phyloP scores from a whole-genome alignment of 768 basidiomycete genomes.

The Russula sp. region DNA sequence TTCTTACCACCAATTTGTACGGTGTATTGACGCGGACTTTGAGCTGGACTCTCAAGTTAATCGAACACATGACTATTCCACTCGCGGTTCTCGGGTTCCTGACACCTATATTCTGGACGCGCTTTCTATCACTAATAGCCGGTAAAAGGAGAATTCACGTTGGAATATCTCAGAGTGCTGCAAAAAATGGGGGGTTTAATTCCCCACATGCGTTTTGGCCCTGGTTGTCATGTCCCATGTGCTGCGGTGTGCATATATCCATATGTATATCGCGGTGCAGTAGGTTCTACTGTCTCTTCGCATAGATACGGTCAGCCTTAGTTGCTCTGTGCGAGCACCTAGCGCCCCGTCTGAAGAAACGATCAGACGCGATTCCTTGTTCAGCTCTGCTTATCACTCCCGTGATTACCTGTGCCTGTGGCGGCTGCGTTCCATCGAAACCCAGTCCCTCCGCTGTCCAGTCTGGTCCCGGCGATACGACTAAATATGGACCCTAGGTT shows the following conservation, averaged over 20 bases:
- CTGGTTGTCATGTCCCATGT: conserved; percentile 40
- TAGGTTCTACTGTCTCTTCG: conserved; percentile 35
- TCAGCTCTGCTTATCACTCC: conserved; percentile 2
- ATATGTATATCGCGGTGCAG: conserved; percentile 32
- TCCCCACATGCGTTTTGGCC: conserved; percentile 52
- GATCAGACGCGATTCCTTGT: conserved; percentile 2
- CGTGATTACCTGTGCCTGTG: conserved; percentile 26
- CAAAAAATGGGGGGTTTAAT: conserved; percentile 52
- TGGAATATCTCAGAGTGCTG: conserved; percentile 46
- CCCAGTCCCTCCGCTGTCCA: conserved; percentile 7
- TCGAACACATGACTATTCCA: conserved; percentile 50
- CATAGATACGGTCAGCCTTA: conserved; percentile 35
- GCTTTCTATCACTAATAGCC: conserved; percentile 40
- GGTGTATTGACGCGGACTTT: conserved; percentile 38
- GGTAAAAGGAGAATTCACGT: neutral
- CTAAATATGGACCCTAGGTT: conserved; percentile 6
- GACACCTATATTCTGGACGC: conserved; percentile 31
- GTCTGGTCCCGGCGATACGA: conserved; percentile 19
- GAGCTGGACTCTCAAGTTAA: conserved; percentile 53
- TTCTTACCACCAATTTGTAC: neutral
- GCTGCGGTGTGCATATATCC: conserved; percentile 33
- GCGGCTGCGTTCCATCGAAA: conserved; percentile 15
- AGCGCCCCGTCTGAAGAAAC: conserved; percentile 27
- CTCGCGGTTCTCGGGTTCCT: neutral
- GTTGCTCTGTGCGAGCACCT: conserved; percentile 26